Percentiles rank a stretch among this genome's conserved stretches.
Evolutionary conservation across 805 yeast species (phyloP).

Genomic region (Cyberlindnera americana): DNA sequence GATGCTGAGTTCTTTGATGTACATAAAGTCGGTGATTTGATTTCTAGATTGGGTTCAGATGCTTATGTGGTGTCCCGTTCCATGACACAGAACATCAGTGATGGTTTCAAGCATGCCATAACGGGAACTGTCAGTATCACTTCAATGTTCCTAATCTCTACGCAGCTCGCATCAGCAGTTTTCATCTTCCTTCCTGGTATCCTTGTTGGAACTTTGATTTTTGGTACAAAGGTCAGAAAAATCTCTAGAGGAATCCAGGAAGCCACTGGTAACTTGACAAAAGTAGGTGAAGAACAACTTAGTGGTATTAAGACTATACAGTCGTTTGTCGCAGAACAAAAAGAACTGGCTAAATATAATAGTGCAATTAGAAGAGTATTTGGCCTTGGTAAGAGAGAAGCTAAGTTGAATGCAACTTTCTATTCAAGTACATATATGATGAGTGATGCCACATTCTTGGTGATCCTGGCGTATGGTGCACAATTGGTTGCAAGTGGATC

Average conservation of each 20-base stretch:
- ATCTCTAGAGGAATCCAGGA: constrained; percentile 79
- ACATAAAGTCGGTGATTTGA: constrained; percentile 92
- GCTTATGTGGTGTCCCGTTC: constrained; percentile 86
- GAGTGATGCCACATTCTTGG: constrained; percentile 79
- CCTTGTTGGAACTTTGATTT: constrained; percentile 69
- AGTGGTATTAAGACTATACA: constrained; percentile 87
- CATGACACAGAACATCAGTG: constrained; percentile 86
- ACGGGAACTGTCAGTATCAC: constrained; percentile 82
- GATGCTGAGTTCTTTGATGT: constrained; percentile 92
- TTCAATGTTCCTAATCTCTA: constrained; percentile 86
- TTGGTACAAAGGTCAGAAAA: constrained; percentile 75
- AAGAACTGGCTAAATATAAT: constrained; percentile 75
- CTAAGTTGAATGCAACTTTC: constrained; percentile 71
- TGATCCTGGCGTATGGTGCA: constrained; percentile 77
- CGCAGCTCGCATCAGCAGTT: constrained; percentile 77
- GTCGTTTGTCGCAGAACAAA: constrained; percentile 82
- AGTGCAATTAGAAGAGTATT: constrained; percentile 64
- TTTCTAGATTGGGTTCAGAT: constrained; percentile 85
- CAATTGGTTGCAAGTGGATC: constrained; percentile 72
- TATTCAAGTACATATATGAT: constrained; percentile 75
- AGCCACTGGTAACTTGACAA: constrained; percentile 81
- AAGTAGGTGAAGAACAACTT: constrained; percentile 89
- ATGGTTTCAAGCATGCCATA: constrained; percentile 80
- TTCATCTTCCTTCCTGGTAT: constrained; percentile 79
- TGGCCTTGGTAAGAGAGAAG: constrained; percentile 73